Evolutionary conservation across 2,329 filamentous ascomycete species (phyloP).

Genomic region (Nemania diffusa): DNA sequence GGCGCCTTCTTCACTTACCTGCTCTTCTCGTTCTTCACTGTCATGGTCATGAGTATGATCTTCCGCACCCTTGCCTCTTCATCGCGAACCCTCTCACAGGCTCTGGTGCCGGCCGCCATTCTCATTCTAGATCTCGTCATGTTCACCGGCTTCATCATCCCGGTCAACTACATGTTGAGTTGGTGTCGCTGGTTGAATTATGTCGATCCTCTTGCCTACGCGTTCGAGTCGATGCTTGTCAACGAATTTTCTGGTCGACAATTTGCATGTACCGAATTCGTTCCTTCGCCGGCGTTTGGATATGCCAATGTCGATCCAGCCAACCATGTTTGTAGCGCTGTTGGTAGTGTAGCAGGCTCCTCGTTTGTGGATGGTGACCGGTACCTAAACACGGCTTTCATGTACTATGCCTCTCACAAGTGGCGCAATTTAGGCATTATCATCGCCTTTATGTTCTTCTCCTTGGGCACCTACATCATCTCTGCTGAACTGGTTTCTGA

Average conservation of each 20-base stretch:
- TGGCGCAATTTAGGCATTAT: conserved; percentile 80
- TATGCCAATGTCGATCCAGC: conserved; percentile 51
- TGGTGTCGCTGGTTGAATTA: conserved; percentile 90
- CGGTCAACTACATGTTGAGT: conserved; percentile 74
- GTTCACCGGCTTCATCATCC: conserved; percentile 76
- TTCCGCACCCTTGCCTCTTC: conserved; percentile 84
- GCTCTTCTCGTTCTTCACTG: conserved; percentile 77
- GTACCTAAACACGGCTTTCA: conserved; percentile 65
- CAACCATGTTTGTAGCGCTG: conserved; percentile 66
- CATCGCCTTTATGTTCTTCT: conserved; percentile 71
- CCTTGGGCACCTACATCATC: conserved; percentile 70
- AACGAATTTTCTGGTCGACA: conserved; percentile 80
- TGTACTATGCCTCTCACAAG: conserved; percentile 67
- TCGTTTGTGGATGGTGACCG: conserved; percentile 65
- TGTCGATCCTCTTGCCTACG: conserved; percentile 81
- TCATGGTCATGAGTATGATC: conserved; percentile 84
- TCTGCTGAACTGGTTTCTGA: conserved; percentile 72
- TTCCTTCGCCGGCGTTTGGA: conserved; percentile 53
- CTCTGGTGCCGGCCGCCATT: conserved; percentile 68
- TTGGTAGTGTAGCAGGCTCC: conserved; percentile 67
- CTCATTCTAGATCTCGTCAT: conserved; percentile 74
- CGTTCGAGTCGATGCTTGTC: conserved; percentile 82
- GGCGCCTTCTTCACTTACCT: conserved; percentile 88
- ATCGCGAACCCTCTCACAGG: conserved; percentile 75
- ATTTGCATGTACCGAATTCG: conserved; percentile 62